Base-by-base conservation (phyloP, 768 basidiomycete genomes). In the Pulveroboletus sp. region DNA sequence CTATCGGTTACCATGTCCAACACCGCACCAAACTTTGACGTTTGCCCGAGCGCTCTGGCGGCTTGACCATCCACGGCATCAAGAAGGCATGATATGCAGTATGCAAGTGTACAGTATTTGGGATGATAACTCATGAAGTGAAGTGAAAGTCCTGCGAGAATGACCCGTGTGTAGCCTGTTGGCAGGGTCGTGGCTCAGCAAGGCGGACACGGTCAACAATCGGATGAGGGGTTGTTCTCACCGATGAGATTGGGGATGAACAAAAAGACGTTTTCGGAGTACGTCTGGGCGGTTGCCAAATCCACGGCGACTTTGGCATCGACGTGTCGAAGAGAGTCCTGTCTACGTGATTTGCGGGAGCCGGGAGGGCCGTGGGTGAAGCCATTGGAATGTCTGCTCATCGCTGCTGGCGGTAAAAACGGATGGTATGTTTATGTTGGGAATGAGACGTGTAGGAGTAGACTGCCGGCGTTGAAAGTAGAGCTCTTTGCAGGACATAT, bases 1-100 rank as follows among this genome's bases (percentile, higher is more conserved):
- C 95, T 76, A 69, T 99, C 96, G 6, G 96, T 98, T 37, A 99
- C 95, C 96, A 99, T 99, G 70, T 99, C 96, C 60, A 99, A 72
- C 39, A 98, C 95, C 4, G 93, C 93, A 21, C 96, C 96, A 69
- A 98, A 97, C 72, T 95, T 94, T 47, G 89, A 93, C 6, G 92
- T 87, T 71, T 99, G 94, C 10, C 83, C 84, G 37, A 96, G 73
- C 1, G 83, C 82, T 40, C 96, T 77, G 11, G 96, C 96, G 8
- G 88, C 94, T 63, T 87, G 84, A 3, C 96, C 96, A 57, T 98
- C 96, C 27, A 94, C 86, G 14, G 93, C 96, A 63, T 99, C 96
- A 58, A 99, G 75, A 38, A 99, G 76, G 66, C 91, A 93, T 10
- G 93, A 97, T 49, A 97, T 69, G 51, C 81, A 80, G 69, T 99